Base-by-base conservation (phyloP, 306 rosid species). In the Urtica urens region DNA sequence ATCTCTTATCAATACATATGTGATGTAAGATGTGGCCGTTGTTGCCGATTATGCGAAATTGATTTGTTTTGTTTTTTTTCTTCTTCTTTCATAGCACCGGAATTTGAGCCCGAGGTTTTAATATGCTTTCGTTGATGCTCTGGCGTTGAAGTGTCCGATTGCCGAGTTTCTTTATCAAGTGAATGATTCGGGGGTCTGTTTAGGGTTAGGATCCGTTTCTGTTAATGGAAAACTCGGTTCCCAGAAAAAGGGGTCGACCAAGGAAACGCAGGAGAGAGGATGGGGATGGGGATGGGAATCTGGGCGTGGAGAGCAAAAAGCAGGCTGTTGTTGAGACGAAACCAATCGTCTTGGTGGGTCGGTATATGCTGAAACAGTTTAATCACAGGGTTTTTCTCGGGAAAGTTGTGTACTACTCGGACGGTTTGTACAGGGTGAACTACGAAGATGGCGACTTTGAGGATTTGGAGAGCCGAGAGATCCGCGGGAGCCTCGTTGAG, bases 361-460 rank as follows among this genome's bases (percentile, higher is more conserved):
- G 79, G 14, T 77, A 53, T 33, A 74, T 92, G 46, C 53, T 82
- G 62, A 92, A 92, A 23, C 65, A 92, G 59, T 92, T 92, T 20
- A 51, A 59, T 1, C 57, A 65, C 14, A 94, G 96, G 17, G 19
- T 53, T 43, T 92, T 59, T 60, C 69, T 92, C 0, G 99, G 99
- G 22, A 92, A 78, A 56, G 86, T 92, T 27, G 72, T 73, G 35
- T 72, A 43, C 48, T 92, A 92, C 12, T 79, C 72, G 6, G 35
- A 47, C 1, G 99, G 99, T 0, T 53, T 79, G 39, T 92, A 92
- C 45, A 63, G 94, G 31, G 83, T 92, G 10, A 31, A 43, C 29
- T 92, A 92, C 22, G 99, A 85, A 42, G 99, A 92, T 12, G 94
- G 99, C 0, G 94, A 92, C 63, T 72, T 1, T 10, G 99, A 92